Evolutionary conservation across 2,329 filamentous ascomycete genomes (phyloP), one percentile per base, ranked within the genome.

Genomic region (Aureobasidium mangrovei): DNA sequence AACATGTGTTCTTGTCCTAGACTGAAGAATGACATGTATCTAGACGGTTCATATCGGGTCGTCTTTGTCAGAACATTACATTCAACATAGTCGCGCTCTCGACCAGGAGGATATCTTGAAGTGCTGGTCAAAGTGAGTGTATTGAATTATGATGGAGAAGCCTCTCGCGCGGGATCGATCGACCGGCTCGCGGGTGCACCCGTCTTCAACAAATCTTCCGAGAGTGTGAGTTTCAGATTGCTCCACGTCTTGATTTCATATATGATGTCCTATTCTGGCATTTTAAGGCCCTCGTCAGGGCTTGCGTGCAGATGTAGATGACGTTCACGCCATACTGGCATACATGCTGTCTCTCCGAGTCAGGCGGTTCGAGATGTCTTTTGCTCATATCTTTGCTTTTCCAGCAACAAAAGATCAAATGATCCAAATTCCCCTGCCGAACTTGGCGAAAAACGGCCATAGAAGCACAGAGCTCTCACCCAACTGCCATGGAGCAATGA

Each of bases 371-470:
- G 40, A 28, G n/a, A 39, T 32, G 7, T 27, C n/a, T 32, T 31
- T 40, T 18, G 18, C 18, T 18, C 18, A 49, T 40, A 7, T 31
- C 7, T 40, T 5, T 6, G 12, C n/a, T 8, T 32, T 4, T 10
- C 6, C 4, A 24, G 4, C 24, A 12, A 18, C 1, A 10, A 28
- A 4, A 48, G 36, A 9, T 8, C 28, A 40, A 12, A 28, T 40
- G 35, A 40, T 7, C 35, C n/a, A 28, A 24, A 32, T 31, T 4
- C 46, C 35, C 31, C 46, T 12, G 46, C 46, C 46, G 40, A 49
- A 36, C 27, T 39, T 32, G n/a, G 46, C 46, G 28, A 49, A 39
- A 49, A 49, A 49, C 35, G 46, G 46, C 40, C 28, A 49, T n/a
- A 28, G 24, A 26, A 35, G 28, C 35, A 48, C 45, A 48, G 45